Evolutionary conservation across 139 green algal genomes (phyloP), one percentile per base, ranked within the genome.

Genomic region (Tetradesmus obliquus): DNA sequence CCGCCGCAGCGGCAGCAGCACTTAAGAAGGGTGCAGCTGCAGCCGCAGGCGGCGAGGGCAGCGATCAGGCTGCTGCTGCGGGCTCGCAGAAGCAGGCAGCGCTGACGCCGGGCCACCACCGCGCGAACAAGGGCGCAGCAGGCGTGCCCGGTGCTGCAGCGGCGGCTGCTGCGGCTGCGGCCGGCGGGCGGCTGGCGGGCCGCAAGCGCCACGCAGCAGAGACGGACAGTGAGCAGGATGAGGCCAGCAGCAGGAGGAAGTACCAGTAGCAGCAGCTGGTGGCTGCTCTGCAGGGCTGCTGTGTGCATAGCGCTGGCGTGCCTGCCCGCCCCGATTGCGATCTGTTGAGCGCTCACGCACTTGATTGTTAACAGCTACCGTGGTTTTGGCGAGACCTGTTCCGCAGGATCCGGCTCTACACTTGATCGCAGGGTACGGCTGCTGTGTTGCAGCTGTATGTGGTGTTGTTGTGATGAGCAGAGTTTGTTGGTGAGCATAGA

Each of bases 181-280:
- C 32, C 66, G 60, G 69, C 57, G 69, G 24, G 22, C n/a, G 51
- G n/a, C 19, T 55, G 53, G 86, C 55, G 22, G 45, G 86, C 53
- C 60, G 74, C 66, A 76, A 76, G 51, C 55, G 32, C 7, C 85
- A 62, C 10, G 88, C 76, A 57, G 88, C 76, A 71, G 88, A 91
- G 24, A 91, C 76, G 10, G 88, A 91, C 57, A 80, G 22, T 66
- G 88, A 91, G 55, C 76, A 86, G 88, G 88, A 91, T 91, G 88
- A 91, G 58, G 88, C 88, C 22, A 91, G 88, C 88, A 91, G 88
- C 88, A 91, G 79, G 79, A 22, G 86, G 9, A 90, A 90, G 86
- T 90, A 90, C 12, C 74, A 24, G 53, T 89, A n/a, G 45, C 79
- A 24, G 51, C 79, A 58, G 79, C 51, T 6, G 45, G 15, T 15